Evolutionary conservation across 768 basidiomycete genomes (phyloP), one percentile per base, ranked within the genome.

Genomic region (Trametes cinnabarina): DNA sequence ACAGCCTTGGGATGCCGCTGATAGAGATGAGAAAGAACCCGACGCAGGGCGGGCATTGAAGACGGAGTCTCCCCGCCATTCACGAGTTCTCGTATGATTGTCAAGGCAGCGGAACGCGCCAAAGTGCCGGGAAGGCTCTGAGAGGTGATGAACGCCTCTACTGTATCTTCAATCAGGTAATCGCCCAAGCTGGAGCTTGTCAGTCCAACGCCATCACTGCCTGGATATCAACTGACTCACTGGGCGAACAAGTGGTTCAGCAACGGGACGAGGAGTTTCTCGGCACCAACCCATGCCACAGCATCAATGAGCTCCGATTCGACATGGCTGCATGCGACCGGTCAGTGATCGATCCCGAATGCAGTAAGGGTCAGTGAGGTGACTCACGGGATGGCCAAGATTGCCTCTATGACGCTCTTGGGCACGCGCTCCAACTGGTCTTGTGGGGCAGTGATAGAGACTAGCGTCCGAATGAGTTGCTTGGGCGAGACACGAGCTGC

Each of bases 371-470:
- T 32, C 30, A 32, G 30, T 7, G 12, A 7, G 30, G 30, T 7
- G 30, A 77, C 86, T 46, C 67, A 88, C 85, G 77, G 62, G 51
- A 87, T 73, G 49, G 71, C 65, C 40, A 82, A 61, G 47, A 90
- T 19, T 1, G 58, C 49, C 43, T 61, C 60, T 6, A 66, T 53
- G 0, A 69, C 63, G 14, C 55, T 41, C 15, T 62, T 57, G 2
- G 70, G 55, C 19, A 90, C 72, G 8, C 66, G 64, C 42, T 81
- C 76, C 14, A 88, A 62, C 55, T 80, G 76, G 15, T 82, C 74
- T 70, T 93, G 89, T 9, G 83, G 72, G 20, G 80, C 80, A 62
- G 84, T 86, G 2, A 94, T 74, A 1, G 86, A 82, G 22, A 92
- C 73, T 0, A 83, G 68, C 1, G 90, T 82, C 42, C 80, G 87